Conservation (phyloP, 139 green algal genomes). For the Volvox reticuliferus region DNA sequence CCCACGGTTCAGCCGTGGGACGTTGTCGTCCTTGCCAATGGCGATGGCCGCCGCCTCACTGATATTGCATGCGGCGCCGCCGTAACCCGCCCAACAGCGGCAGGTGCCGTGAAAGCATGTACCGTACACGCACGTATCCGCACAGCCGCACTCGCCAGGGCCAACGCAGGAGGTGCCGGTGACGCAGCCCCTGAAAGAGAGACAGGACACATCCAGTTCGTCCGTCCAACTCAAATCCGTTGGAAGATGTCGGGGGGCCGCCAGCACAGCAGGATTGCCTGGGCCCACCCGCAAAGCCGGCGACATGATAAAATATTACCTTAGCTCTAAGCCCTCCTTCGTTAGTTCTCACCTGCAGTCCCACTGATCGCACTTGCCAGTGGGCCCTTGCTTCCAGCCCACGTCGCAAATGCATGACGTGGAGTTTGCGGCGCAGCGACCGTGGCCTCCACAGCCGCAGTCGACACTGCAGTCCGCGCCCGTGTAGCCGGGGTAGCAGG, state of each 20-base stretch:
- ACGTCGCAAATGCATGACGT: slow-evolving; percentile 47
- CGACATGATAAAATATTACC: too few species aligned
- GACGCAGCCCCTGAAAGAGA: slow-evolving; percentile 19
- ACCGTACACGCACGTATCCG: slow-evolving; percentile 35
- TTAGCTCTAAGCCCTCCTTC: too few species aligned
- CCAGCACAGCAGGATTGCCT: too few species aligned
- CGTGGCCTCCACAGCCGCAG: slow-evolving; percentile 47
- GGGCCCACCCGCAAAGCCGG: too few species aligned
- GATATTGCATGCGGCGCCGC: neutral
- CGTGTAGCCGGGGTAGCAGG: slow-evolving; percentile 52
- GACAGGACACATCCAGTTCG: neutral
- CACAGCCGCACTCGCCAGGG: slow-evolving; percentile 49
- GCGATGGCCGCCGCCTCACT: neutral
- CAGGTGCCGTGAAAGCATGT: slow-evolving; percentile 45
- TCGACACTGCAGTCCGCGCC: slow-evolving; percentile 32
- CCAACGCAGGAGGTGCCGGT: slow-evolving; percentile 16
- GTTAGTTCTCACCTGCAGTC: slow-evolving; percentile 17
- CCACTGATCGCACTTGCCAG: slow-evolving; percentile 25
- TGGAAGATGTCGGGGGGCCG: too few species aligned
- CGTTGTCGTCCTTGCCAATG: neutral
- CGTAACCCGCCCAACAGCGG: slow-evolving; percentile 48
- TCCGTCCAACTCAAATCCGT: too few species aligned
- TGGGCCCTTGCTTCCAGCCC: slow-evolving; percentile 21
- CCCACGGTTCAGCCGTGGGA: slow-evolving; percentile 30
- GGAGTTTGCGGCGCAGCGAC: neutral